phyloP scores from a whole-genome alignment of 2,329 filamentous ascomycete genomes.

The Trichocomaceae sp. region DNA sequence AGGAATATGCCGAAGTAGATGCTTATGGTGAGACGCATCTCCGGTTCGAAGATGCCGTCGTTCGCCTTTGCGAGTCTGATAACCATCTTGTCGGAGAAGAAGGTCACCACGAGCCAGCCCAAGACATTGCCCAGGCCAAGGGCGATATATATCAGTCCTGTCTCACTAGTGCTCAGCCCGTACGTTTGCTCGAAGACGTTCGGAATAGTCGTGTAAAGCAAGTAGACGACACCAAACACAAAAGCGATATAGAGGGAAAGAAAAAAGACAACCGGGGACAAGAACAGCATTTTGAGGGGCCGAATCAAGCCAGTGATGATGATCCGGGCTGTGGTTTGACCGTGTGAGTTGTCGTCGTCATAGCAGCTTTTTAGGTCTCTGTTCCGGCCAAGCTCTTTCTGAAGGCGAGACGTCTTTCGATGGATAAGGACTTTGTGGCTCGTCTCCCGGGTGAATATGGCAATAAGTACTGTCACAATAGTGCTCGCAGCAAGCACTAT shows the following conservation, averaged over 20 bases:
- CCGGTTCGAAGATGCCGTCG: constrained; percentile 37
- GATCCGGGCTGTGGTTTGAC: constrained; percentile 22
- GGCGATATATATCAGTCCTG: constrained; percentile 44
- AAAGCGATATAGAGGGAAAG: constrained; percentile 47
- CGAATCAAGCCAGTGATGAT: constrained; percentile 14
- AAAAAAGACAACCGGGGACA: constrained; percentile 47
- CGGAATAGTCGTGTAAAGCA: constrained; percentile 48
- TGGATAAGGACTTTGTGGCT: constrained; percentile 36
- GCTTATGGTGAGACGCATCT: constrained; percentile 48
- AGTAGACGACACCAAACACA: constrained; percentile 48
- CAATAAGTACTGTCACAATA: constrained; percentile 23
- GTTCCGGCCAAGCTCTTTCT: constrained; percentile 33
- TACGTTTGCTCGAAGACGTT: constrained; percentile 44
- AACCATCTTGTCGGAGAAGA: constrained; percentile 25
- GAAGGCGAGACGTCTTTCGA: constrained; percentile 26
- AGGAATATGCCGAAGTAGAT: constrained; percentile 49
- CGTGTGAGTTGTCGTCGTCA: constrained; percentile 20
- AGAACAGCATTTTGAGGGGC: constrained; percentile 41
- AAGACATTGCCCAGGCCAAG: constrained; percentile 37
- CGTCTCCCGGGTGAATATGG: constrained; percentile 29
- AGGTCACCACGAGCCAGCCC: constrained; percentile 30
- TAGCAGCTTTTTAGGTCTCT: constrained; percentile 21
- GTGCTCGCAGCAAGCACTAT: constrained; percentile 34
- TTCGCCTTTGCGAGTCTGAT: constrained; percentile 24
- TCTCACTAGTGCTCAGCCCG: constrained; percentile 36